Evolutionary conservation across 306 rosid genomes (phyloP).

Genomic region (Hippophae tibetana): DNA sequence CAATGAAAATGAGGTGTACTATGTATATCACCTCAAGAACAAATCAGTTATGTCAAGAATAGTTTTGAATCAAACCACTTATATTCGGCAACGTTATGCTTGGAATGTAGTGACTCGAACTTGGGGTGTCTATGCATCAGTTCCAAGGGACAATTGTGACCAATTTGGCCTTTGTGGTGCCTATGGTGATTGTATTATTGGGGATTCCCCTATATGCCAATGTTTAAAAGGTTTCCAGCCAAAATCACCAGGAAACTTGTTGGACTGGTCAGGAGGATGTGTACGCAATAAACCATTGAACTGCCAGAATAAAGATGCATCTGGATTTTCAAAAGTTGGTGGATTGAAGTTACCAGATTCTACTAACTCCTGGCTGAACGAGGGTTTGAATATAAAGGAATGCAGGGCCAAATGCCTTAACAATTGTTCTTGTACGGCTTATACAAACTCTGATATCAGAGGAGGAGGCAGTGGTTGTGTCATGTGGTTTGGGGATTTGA

Average conservation of each 20-base stretch:
- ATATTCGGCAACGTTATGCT: neutral
- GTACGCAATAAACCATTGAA: neutral
- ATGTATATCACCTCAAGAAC: constrained; percentile 3
- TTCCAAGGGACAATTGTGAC: constrained; percentile 7
- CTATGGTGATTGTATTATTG: neutral
- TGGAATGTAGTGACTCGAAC: constrained; percentile 2
- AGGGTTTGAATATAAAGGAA: neutral
- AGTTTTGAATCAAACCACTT: constrained; percentile 5
- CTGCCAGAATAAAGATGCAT: neutral
- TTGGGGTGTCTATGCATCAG: neutral
- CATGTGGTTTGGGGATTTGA: constrained; percentile 38
- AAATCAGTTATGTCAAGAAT: neutral
- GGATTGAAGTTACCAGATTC: constrained; percentile 6
- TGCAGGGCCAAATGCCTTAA: neutral
- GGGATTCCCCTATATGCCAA: neutral
- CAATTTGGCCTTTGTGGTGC: constrained; percentile 7
- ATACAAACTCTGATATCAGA: constrained; percentile 24
- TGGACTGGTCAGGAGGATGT: constrained; percentile 8
- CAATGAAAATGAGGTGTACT: constrained; percentile 14
- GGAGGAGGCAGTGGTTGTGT: constrained; percentile 48
- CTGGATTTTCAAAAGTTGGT: neutral
- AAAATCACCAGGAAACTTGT: neutral
- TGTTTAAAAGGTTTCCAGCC: constrained; percentile 13
- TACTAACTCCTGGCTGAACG: neutral
- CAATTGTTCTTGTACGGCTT: constrained; percentile 12